Percentiles rank a stretch among this genome's conserved stretches.
These are phyloP conservation scores for Colletotrichum cuscutae DNA, from an alignment of 2,329 filamentous ascomycete species.

Conservation along the genomic window DNA sequence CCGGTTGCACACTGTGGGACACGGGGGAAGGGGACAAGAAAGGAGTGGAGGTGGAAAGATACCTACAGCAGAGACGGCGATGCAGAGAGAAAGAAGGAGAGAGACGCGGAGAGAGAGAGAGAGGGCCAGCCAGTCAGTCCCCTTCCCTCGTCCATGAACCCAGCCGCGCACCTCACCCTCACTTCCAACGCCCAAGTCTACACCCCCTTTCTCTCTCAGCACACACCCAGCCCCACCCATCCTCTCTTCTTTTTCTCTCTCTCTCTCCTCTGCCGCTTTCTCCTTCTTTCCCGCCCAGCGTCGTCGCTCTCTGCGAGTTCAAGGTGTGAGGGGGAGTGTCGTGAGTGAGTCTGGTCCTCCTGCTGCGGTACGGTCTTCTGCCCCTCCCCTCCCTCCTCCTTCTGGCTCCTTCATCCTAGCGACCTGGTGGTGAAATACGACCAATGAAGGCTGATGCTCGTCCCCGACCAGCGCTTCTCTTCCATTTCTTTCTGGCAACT, in stretches of 20 bases:
- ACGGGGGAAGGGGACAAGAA: neutral
- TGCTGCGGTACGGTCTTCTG: neutral
- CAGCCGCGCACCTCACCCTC: neutral
- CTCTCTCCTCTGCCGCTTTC: constrained; percentile 24
- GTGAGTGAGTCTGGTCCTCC: neutral
- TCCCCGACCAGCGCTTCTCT: constrained; percentile 32
- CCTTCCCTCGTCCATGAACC: neutral
- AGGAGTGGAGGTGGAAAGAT: neutral
- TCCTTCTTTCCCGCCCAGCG: neutral
- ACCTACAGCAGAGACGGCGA: neutral
- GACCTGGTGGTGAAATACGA: constrained; percentile 12
- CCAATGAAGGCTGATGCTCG: constrained; percentile 29
- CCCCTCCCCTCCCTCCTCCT: constrained; percentile 30
- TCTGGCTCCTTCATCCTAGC: constrained; percentile 31
- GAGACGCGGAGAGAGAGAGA: neutral
- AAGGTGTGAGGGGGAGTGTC: constrained; percentile 11
- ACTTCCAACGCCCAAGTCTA: neutral
- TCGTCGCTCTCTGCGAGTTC: constrained; percentile 1
- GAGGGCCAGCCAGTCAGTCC: neutral
- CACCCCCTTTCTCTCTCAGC: constrained; percentile 6
- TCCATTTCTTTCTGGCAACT: constrained; percentile 13
- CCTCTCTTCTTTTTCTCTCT: constrained; percentile 17
- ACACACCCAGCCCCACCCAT: constrained; percentile 23
- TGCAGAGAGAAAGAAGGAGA: neutral
- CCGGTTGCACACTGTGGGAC: constrained; percentile 22